Base-by-base conservation (phyloP, 2,329 filamentous ascomycete species). In the Coleophoma cylindrospora region DNA sequence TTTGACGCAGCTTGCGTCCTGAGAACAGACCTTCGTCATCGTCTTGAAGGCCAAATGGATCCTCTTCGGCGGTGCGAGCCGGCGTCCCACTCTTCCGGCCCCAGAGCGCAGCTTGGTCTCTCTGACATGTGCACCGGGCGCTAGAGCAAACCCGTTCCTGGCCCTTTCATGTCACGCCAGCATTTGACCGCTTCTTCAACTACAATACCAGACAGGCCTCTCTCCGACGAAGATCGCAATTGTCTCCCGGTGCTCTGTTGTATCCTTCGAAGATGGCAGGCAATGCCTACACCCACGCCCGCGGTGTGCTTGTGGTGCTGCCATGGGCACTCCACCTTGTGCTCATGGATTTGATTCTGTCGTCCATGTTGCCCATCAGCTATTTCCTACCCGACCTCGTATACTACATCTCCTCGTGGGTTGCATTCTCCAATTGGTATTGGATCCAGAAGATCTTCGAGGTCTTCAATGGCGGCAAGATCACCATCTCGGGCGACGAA, bases 391-490 rank as follows among this genome's bases (percentile, higher is more conserved):
- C 79, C 2, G 68, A 73, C 38, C 57, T 70, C 40, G 73, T 77
- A 47, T 83, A 83, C 64, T 58, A 77, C 55, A 56, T 71, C 37
- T 81, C 80, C 7, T 84, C 80, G 17, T 59, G 60, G 34, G 71
- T 83, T 52, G 81, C 80, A 37, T 70, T 64, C 56, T 71, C 72
- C 8, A 74, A 79, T 48, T 84, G 79, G 80, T 64, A 63, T 50
- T 79, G 75, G 69, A 75, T 84, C 51, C 80, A 83, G 62, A 52
- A 60, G 55, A 76, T 83, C 52, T 84, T 84, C 59, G 76, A 77
- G 52, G 58, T 62, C 34, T 60, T 67, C 63, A 84, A 84, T 57
- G 73, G 73, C 37, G 80, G 76, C 38, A 55, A 66, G 48, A 79
- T 84, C 56, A 71, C 70, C 36, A 66, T 75, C 32, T 78, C 78